A percentile compares a stretch with the other conserved stretches of the same genome.
Evolutionary conservation across 1,284 basidiomycete genomes (phyloP).

Genomic region (Leccinum fallax): DNA sequence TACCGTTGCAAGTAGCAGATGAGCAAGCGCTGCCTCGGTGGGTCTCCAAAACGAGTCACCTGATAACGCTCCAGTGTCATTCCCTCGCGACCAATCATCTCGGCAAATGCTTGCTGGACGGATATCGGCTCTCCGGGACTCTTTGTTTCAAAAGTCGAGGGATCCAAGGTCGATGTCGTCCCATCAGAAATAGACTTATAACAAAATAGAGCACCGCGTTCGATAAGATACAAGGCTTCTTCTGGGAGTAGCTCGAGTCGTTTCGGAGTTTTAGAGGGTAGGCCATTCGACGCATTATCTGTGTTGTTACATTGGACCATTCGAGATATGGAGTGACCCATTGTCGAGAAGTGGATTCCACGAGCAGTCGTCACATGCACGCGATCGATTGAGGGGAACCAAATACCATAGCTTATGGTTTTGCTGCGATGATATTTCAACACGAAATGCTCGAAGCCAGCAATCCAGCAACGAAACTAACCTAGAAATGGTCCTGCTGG

Average conservation of each 20-base stretch:
- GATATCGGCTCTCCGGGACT: slow-evolving; percentile 75
- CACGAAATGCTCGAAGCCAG: background rate
- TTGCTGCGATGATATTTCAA: slow-evolving; percentile 52
- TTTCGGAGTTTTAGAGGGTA: slow-evolving; percentile 48
- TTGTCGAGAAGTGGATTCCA: slow-evolving; percentile 76
- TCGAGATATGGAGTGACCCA: slow-evolving; percentile 74
- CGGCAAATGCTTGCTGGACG: slow-evolving; percentile 86
- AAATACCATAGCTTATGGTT: slow-evolving; percentile 71
- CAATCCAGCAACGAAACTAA: slow-evolving; percentile 35
- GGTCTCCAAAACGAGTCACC: slow-evolving; percentile 44
- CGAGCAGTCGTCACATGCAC: slow-evolving; percentile 69
- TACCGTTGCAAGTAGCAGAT: slow-evolving; percentile 1
- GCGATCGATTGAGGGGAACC: slow-evolving; percentile 65
- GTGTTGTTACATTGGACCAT: background rate
- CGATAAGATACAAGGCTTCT: slow-evolving; percentile 91
- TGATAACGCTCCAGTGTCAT: slow-evolving; percentile 87
- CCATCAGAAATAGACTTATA: slow-evolving; percentile 53
- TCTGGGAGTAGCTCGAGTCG: slow-evolving; percentile 89
- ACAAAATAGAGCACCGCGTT: slow-evolving; percentile 85
- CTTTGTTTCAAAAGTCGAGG: slow-evolving; percentile 40
- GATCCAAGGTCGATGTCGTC: slow-evolving; percentile 27
- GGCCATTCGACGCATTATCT: slow-evolving; percentile 27
- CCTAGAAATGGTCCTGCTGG: slow-evolving; percentile 76
- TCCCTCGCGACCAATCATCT: slow-evolving; percentile 80
- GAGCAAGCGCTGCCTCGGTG: slow-evolving; percentile 1